Base-by-base conservation (phyloP, 2,329 filamentous ascomycete genomes). In the Aspergillus pseudonomiae region DNA sequence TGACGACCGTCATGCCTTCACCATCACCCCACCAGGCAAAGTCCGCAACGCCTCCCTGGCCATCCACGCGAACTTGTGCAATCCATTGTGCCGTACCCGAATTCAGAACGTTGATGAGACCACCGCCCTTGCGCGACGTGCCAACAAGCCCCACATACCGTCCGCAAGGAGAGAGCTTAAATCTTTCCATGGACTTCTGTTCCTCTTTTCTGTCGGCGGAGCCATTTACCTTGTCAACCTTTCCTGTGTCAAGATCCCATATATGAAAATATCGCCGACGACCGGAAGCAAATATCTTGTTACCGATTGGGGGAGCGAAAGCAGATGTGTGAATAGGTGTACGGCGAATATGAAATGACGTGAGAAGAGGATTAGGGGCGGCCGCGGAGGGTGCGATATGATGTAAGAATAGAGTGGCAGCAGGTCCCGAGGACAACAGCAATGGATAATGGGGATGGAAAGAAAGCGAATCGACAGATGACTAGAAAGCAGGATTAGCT, bases 1-100 rank as follows among this genome's bases (percentile, higher is more conserved):
- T 93, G 1, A 91, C 87, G 48, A 97, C 91, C 0, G 89, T 90
- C 71, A 99, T 83, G 5, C 94, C 94, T 46, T 89, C 86, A 39
- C 94, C 91, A 65, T 92, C 88, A 59, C 88, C 85, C 94, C 94
- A 97, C 95, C 95, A 99, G 1, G 88, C 88, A 73, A 97, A 96
- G 77, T 97, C 94, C 1, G 92, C 91, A 55, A 98, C 89, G 43
- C 94, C 94, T 57, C 93, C 89, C 56, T 87, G 85, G 67, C 91
- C 90, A 72, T 97, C 92, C 53, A 97, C 84, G 45, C 94, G 86
- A 16, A 91, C 92, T 68, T 94, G 89, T 0, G 91, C 87, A 54
- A 93, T 83, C 94, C 94, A 98, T 80, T 97, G 94, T 74, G 91
- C 88, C 0, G 94, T 94, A 28, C 81, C 83, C 1, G 91, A 89